phyloP scores from a whole-genome alignment of 2,329 filamentous ascomycete species.

The Talaromyces islandicus region DNA sequence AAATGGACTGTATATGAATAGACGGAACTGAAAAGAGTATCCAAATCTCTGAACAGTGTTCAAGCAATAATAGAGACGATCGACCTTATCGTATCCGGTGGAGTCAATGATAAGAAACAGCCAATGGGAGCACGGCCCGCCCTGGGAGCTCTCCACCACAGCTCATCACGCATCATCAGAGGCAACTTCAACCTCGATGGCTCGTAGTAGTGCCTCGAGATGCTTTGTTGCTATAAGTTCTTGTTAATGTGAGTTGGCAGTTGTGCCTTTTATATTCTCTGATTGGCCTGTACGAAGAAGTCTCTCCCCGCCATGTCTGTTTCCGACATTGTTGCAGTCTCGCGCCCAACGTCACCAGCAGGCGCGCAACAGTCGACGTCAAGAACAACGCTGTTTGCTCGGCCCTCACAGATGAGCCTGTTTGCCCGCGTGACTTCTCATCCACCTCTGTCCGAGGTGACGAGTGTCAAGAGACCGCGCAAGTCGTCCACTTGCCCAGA shows the following conservation, averaged over 20 bases:
- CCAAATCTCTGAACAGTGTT: background rate
- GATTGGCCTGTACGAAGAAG: background rate
- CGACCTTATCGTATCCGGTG: background rate
- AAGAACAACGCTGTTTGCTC: constrained; percentile 19
- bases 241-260: background rate
- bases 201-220: background rate
- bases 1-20: background rate
- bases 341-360: background rate
- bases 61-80: background rate
- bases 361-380: background rate
- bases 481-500: constrained; percentile 16
- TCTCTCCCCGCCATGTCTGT: background rate
- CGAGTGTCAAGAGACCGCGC: constrained; percentile 46
- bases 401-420: constrained; percentile 40
- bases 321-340: constrained; percentile 1
- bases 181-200: background rate
- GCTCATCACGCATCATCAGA: background rate
- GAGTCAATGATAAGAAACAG: background rate
- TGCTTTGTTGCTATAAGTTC: background rate
- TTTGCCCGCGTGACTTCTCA: constrained; percentile 55
- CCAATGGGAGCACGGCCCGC: constrained; percentile 7
- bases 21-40: background rate
- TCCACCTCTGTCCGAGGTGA: constrained; percentile 71
- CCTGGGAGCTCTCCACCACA: background rate
- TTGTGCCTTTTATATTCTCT: background rate